Percentiles rank a stretch among this genome's conserved stretches.
Evolutionary conservation across 345 rosid genomes (phyloP).

Genomic region (Linum lewisii): DNA sequence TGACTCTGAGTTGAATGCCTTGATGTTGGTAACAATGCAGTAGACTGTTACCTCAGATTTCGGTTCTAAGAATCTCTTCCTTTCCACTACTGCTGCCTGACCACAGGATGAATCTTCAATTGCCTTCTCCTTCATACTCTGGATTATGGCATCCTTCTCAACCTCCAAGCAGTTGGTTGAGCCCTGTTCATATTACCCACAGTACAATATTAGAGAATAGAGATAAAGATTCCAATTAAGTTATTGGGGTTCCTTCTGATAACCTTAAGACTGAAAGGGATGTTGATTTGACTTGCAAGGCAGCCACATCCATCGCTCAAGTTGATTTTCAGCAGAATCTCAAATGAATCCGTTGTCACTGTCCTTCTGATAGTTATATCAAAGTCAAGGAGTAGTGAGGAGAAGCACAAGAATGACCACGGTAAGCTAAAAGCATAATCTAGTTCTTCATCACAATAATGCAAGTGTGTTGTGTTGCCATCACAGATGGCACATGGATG

Average conservation of each 20-base stretch:
- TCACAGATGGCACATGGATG: too few species aligned
- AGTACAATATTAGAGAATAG: not conserved
- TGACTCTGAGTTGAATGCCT: not conserved
- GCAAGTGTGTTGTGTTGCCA: too few species aligned
- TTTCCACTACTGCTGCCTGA: conserved; percentile 39
- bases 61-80: conserved; percentile 28
- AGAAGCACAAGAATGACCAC: not conserved
- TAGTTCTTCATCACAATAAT: not conserved
- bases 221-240: not conserved
- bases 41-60: conserved; percentile 27
- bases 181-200: conserved; percentile 30
- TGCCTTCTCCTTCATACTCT: conserved; percentile 48
- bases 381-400: not conserved
- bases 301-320: conserved; percentile 81
- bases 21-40: conserved; percentile 59
- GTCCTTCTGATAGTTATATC: conserved; percentile 58
- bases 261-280: conserved; percentile 76
- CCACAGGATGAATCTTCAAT: conserved; percentile 41
- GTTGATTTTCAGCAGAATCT: conserved; percentile 56
- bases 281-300: conserved; percentile 36
- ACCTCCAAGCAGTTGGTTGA: conserved; percentile 24
- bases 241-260: conserved; percentile 9
- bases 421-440: not conserved
- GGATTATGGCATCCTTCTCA: conserved; percentile 37
- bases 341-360: conserved; percentile 44